Evolutionary conservation across 345 rosid genomes (phyloP), one percentile per base, ranked within the genome.

Genomic region (Salix exigua): DNA sequence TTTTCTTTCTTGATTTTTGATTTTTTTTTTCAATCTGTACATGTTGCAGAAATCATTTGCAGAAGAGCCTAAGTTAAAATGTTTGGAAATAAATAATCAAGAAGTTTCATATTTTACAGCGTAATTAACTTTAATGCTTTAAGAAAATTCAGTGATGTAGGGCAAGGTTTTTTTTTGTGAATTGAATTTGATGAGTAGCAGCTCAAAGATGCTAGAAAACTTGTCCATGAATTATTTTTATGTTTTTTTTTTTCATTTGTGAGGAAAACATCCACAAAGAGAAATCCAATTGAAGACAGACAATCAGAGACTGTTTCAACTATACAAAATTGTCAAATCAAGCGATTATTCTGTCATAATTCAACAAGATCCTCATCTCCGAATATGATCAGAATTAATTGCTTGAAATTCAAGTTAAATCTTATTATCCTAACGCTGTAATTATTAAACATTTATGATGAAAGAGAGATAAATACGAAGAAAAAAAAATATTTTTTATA

Each of bases 251-350:
- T 9, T 6, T 58, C 31, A 62, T 44, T 30, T 35, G 21, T 26
- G 55, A 64, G 33, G 77, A n/a, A 19, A 44, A 23, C 42, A 31
- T 30, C 70, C 77, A 73, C 62, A 44, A 62, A 73, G 67, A 33
- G 16, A 37, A 60, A 60, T 58, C 26, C 55, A 61, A 38, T 40
- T 61, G 37, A 60, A 64, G 70, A 64, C 70, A 64, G 70, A 64
- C 70, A 74, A 64, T 42, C 50, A 30, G 30, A 16, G 48, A 61
- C 58, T 18, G 69, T 73, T 60, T 62, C 18, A 42, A 42, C 8
- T 42, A 28, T 19, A 18, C 51, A 40, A 18, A 62, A 61, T 44
- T 73, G 76, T 63, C 42, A 63, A 63, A 73, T 42, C 58, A 73
- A 40, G 65, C 65, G 21, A 61, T 30, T 61, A 62, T 62, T 7